Conservation (phyloP, 345 rosid genomes). For the Firmiana major region DNA sequence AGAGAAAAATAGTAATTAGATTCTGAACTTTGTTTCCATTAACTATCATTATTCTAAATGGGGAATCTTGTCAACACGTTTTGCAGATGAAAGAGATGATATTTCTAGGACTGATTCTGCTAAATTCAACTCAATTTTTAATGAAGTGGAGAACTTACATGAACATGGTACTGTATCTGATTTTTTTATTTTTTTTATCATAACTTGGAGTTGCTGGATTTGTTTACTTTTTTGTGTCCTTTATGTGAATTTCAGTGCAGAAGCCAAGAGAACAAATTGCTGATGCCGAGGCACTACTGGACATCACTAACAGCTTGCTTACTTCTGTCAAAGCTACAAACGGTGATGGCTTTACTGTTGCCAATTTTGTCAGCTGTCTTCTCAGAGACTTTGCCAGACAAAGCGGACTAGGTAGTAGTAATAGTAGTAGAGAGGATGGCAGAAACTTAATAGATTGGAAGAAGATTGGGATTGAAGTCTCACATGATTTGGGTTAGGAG, state of each 20-base stretch:
- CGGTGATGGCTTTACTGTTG: constrained; percentile 28
- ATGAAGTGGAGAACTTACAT: constrained; percentile 37
- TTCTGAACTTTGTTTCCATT: neutral
- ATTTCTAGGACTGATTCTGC: constrained; percentile 28
- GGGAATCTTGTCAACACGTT: neutral
- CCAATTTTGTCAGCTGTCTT: constrained; percentile 30
- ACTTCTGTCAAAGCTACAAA: constrained; percentile 27
- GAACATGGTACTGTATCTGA: constrained; percentile 26
- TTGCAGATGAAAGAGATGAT: constrained; percentile 35
- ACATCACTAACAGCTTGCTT: constrained; percentile 26
- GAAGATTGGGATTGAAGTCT: constrained; percentile 30
- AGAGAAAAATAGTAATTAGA: neutral
- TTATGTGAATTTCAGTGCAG: constrained; percentile 30
- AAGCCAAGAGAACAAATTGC: constrained; percentile 43
- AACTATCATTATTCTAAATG: neutral
- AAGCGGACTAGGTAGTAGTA: constrained; percentile 14
- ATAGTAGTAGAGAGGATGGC: constrained; percentile 4
- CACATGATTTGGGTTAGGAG: constrained; percentile 21
- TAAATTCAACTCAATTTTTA: constrained; percentile 26
- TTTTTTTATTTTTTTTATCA: neutral
- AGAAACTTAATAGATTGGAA: constrained; percentile 26
- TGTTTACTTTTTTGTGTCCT: neutral
- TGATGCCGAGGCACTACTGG: constrained; percentile 44
- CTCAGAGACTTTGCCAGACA: constrained; percentile 20
- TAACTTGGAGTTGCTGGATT: neutral